Evolutionary conservation across 1,284 basidiomycete genomes (phyloP), one percentile per base, ranked within the genome.

Genomic region (Trichosporon coremiiforme): DNA sequence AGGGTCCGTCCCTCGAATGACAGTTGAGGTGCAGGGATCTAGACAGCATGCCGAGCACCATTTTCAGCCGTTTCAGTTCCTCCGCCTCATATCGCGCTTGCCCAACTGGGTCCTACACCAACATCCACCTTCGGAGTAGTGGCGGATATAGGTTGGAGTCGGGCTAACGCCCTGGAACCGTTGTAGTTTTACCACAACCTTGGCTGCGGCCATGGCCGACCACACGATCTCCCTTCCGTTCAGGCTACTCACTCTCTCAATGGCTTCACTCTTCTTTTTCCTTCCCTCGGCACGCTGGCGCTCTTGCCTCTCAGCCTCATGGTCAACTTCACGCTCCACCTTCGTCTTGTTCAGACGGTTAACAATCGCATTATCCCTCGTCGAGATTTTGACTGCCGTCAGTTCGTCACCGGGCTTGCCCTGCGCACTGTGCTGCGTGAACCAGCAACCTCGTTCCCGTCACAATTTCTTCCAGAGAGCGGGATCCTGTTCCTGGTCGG

Each of bases 331-430:
- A 53, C 86, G 87, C 82, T 92, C 92, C 57, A 88, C 84, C 78
- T 95, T 98, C 13, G 95, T 98, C 85, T 98, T 99, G 85, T 95
- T 96, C 63, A 99, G 84, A 20, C 96, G 88, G 78, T 98, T 98
- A 31, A 99, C 91, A 69, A 98, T 92, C 2, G 87, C 82, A 78
- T 98, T 99, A 75, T 97, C 92, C 47, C 95, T 89, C 68, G 90
- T 90, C 1, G 87, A 79, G 10, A 98, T 86, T 78, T 96, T 88
- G 4, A 94, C 92, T 90, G 77, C 60, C 35, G 17, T 60, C 31
- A 60, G 15, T 41, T 2, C 38, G 13, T 41, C n/a, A n/a, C n/a
- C n/a, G n/a, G n/a, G n/a, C n/a, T n/a, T n/a, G n/a, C n/a, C n/a
- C n/a, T n/a, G n/a, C n/a, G n/a, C n/a, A n/a, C n/a, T n/a, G n/a